Percentiles rank a stretch among this genome's conserved stretches.
phyloP scores from a whole-genome alignment of 1,284 basidiomycete genomes.

The Boletus sp. region DNA sequence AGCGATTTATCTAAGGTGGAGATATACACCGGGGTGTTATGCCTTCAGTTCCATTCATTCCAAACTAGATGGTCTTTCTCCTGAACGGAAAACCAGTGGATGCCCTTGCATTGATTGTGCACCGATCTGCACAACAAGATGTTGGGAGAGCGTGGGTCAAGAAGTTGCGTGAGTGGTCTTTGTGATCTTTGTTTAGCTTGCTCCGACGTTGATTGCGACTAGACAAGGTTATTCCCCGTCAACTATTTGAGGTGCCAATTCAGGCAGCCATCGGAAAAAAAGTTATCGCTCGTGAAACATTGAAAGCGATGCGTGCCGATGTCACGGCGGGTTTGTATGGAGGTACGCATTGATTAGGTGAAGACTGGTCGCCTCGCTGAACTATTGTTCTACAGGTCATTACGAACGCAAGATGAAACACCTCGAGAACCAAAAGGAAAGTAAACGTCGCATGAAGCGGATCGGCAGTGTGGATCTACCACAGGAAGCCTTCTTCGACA shows the following conservation, averaged over 20 bases:
- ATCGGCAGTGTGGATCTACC: slow-evolving; percentile 87
- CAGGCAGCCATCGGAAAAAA: slow-evolving; percentile 85
- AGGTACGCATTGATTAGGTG: slow-evolving; percentile 44
- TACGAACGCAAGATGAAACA: slow-evolving; percentile 93
- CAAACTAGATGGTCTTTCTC: slow-evolving; percentile 75
- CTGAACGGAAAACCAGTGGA: slow-evolving; percentile 88
- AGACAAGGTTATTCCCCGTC: slow-evolving; percentile 91
- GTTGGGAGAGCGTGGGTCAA: slow-evolving; percentile 84
- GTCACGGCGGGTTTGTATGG: slow-evolving; percentile 95
- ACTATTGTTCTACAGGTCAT: slow-evolving; percentile 51
- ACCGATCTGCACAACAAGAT: slow-evolving; percentile 67
- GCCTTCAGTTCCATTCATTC: not conserved
- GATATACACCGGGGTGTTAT: not conserved
- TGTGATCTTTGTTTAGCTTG: not conserved
- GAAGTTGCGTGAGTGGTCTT: slow-evolving; percentile 70
- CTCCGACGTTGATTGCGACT: not conserved
- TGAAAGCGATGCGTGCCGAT: slow-evolving; percentile 88
- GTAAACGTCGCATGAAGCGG: slow-evolving; percentile 83
- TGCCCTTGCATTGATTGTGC: slow-evolving; percentile 88
- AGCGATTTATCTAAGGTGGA: slow-evolving; percentile 80
- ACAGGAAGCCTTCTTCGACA: slow-evolving; percentile 89
- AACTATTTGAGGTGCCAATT: slow-evolving; percentile 93
- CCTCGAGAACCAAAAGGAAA: slow-evolving; percentile 89
- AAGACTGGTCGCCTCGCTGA: not conserved
- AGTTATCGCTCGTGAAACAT: slow-evolving; percentile 86